Base-by-base conservation (phyloP, 192 early-diverging fungal species). In the Spinellus fusiger region DNA sequence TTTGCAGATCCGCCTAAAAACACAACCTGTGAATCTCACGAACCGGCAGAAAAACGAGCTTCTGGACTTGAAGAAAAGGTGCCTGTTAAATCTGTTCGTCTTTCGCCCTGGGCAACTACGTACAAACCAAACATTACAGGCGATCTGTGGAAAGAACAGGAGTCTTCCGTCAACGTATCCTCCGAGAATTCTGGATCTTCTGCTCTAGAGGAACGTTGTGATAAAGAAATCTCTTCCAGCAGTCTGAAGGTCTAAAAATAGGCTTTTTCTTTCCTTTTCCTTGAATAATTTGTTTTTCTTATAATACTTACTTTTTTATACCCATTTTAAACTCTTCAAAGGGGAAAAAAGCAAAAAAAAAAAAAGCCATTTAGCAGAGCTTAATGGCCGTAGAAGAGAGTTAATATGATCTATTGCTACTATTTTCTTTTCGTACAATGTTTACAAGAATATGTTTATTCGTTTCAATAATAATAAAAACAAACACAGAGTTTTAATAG, bases 401-500 rank as follows among this genome's bases (percentile, higher is more conserved):
- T 13, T n/a, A 44, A 44, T 12, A 44, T 44, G 10, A n/a, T 44
- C 3, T 12, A 44, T 44, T 44, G 3, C 1, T 23, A 10, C 1
- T 23, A 25, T 51, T 10, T 25, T 51, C 22, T 2, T 51, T 27
- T 51, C 26, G 3, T 51, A 51, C 22, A 25, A 4, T 10, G 2
- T 10, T 44, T 10, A 6, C 3, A 44, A 2, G 6, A 9, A 37
- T 37, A 37, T 37, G 35, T 37, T 9, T 37, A 37, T n/a, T n/a
- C n/a, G n/a, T n/a, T n/a, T n/a, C n/a, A n/a, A n/a, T n/a, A 37
- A 37, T 37, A 37, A 54, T 27, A 54, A 23, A 27, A 48, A 46
- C 40, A 20, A 38, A 28, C n/a, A 49, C 51, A 49, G 13, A 32
- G 37, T 48, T 62, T 44, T 44, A 65, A 66, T 80, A 90, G 70